Conservation (phyloP, 768 basidiomycete genomes). For the Lentinula sp. region DNA sequence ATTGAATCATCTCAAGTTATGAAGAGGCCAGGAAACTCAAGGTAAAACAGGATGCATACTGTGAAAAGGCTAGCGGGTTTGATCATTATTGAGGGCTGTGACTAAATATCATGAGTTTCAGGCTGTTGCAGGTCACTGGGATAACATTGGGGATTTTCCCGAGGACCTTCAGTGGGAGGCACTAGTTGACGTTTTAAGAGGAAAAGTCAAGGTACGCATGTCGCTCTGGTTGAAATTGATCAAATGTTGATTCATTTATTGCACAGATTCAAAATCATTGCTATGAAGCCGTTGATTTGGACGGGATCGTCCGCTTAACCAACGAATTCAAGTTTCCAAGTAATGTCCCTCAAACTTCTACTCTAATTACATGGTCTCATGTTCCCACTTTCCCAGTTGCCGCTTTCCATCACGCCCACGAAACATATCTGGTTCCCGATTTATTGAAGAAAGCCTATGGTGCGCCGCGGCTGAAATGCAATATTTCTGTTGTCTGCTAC, state of each 20-base stretch:
- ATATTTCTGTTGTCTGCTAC: not conserved
- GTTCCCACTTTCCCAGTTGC: slow-evolving; percentile 55
- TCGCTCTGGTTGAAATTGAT: not conserved
- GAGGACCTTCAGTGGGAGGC: slow-evolving; percentile 70
- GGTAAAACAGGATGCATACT: slow-evolving; percentile 58
- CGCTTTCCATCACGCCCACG: slow-evolving; percentile 75
- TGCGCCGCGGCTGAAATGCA: slow-evolving; percentile 6
- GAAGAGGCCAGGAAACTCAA: slow-evolving; percentile 59
- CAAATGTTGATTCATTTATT: not conserved
- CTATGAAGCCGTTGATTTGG: slow-evolving; percentile 62
- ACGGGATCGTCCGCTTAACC: slow-evolving; percentile 43
- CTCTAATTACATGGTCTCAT: slow-evolving; percentile 26
- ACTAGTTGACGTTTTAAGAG: slow-evolving; percentile 70
- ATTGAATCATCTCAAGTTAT: slow-evolving; percentile 31
- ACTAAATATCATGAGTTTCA: not conserved
- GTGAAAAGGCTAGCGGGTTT: slow-evolving; percentile 18
- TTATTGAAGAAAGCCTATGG: slow-evolving; percentile 68
- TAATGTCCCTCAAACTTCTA: not conserved
- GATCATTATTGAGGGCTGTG: not conserved
- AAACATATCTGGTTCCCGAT: slow-evolving; percentile 83
- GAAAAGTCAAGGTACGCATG: slow-evolving; percentile 54
- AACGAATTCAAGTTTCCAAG: slow-evolving; percentile 30
- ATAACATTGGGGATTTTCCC: slow-evolving; percentile 49
- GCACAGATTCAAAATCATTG: slow-evolving; percentile 51
- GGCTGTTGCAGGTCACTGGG: slow-evolving; percentile 42